Evolutionary conservation across 768 basidiomycete species (phyloP).

Genomic region (Serendipita sp.): DNA sequence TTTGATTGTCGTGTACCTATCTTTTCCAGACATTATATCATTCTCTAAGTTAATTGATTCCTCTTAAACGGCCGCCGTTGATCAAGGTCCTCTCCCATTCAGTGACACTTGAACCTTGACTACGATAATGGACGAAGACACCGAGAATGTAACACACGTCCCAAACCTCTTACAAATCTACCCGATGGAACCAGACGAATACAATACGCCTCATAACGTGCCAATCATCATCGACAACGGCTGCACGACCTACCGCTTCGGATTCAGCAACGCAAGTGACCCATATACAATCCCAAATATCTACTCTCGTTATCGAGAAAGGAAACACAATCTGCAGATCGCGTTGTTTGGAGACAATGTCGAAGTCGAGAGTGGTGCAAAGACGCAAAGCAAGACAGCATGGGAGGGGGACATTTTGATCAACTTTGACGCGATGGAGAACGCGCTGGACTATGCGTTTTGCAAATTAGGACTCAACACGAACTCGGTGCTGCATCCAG

Average conservation of each 20-base stretch:
- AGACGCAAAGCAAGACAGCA: slow-evolving; percentile 58
- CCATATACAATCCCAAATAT: slow-evolving; percentile 55
- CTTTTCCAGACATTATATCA: too few relatives aligned
- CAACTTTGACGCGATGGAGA: slow-evolving; percentile 88
- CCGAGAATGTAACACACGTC: slow-evolving; percentile 1
- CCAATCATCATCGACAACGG: slow-evolving; percentile 86
- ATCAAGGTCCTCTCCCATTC: too few relatives aligned
- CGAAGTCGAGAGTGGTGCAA: slow-evolving; percentile 71
- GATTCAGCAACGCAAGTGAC: slow-evolving; percentile 45
- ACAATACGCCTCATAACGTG: neutral
- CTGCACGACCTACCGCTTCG: slow-evolving; percentile 64
- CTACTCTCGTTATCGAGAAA: slow-evolving; percentile 77
- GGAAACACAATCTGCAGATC: slow-evolving; percentile 66
- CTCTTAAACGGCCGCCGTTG: too few relatives aligned
- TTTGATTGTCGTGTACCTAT: too few relatives aligned
- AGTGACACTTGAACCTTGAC: neutral
- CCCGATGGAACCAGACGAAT: slow-evolving; percentile 1
- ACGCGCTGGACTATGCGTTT: slow-evolving; percentile 84
- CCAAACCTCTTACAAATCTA: neutral
- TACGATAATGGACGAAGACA: neutral
- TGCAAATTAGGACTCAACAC: slow-evolving; percentile 71
- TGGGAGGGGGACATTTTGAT: slow-evolving; percentile 91
- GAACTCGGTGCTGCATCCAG: slow-evolving; percentile 60
- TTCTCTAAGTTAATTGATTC: too few relatives aligned
- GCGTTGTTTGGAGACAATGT: slow-evolving; percentile 77